Evolutionary conservation across 345 rosid genomes (phyloP).

Genomic region (Salix caprea): DNA sequence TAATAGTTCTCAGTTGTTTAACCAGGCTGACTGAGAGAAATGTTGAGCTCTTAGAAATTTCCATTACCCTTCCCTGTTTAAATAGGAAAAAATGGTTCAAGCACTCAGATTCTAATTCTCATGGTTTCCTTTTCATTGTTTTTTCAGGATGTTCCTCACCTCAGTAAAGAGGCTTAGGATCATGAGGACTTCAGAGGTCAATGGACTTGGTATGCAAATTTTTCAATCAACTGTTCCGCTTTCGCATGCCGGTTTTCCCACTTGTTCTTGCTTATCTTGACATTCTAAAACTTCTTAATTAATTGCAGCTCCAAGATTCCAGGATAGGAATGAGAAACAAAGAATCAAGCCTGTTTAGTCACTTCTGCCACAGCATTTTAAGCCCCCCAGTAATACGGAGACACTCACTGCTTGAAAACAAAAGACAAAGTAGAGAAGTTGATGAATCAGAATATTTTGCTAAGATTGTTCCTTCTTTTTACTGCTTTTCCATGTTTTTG

Average conservation of each 20-base stretch:
- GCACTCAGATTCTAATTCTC: background rate
- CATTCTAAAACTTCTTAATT: conserved; percentile 2
- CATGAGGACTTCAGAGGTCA: conserved; percentile 27
- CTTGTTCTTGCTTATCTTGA: background rate
- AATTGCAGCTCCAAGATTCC: conserved; percentile 62
- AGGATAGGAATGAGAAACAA: conserved; percentile 49
- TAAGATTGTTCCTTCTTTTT: conserved; percentile 19
- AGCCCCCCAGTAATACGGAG: conserved; percentile 16
- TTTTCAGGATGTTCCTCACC: conserved; percentile 25
- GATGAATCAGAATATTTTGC: conserved; percentile 19
- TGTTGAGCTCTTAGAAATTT: background rate
- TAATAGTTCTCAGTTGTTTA: background rate
- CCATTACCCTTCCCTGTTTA: background rate
- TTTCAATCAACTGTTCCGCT: background rate
- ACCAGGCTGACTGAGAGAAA: background rate
- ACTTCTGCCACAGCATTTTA: background rate
- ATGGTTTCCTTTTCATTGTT: background rate
- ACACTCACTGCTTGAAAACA: conserved; percentile 23
- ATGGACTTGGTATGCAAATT: conserved; percentile 24
- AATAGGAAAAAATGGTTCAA: background rate
- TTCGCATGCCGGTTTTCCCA: background rate
- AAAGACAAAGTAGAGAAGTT: conserved; percentile 25
- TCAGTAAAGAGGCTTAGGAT: conserved; percentile 30
- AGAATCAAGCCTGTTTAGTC: conserved; percentile 53
- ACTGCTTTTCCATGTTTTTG: conserved; percentile 19